These are phyloP conservation scores for Escovopsis weberi DNA, from an alignment of 2,329 filamentous ascomycete species.

Conservation along the genomic window DNA sequence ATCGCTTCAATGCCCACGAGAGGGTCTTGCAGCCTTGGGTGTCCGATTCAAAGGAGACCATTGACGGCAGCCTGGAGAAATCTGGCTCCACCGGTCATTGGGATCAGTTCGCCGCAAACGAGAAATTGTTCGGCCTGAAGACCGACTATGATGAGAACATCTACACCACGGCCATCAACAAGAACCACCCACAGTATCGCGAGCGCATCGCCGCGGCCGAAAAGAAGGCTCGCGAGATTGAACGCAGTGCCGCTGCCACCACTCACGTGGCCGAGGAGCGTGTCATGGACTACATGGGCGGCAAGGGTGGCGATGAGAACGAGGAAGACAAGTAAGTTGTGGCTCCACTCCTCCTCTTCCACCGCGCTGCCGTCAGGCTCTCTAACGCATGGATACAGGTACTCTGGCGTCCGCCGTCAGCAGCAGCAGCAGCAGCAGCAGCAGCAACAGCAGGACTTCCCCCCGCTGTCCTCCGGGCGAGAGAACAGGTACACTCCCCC, in stretches of 20 bases:
- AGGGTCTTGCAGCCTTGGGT: constrained; percentile 73
- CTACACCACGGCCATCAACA: constrained; percentile 87
- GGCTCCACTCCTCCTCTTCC: neutral
- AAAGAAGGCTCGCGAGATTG: constrained; percentile 78
- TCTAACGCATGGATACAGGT: constrained; percentile 48
- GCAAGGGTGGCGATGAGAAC: constrained; percentile 53
- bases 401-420: constrained; percentile 77
- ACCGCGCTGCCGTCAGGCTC: too few species aligned
- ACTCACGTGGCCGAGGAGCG: constrained; percentile 84
- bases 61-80: constrained; percentile 60
- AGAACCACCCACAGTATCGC: constrained; percentile 66
- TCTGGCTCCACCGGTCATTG: constrained; percentile 40
- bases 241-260: constrained; percentile 57
- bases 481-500: constrained; percentile 79
- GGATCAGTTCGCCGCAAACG: constrained; percentile 92
- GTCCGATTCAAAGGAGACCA: constrained; percentile 43
- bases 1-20: constrained; percentile 52
- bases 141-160: constrained; percentile 89
- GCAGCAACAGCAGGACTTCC: too few species aligned
- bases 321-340: constrained; percentile 73
- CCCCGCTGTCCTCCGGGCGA: constrained; percentile 40
- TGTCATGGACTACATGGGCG: constrained; percentile 52
- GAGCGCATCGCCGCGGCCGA: constrained; percentile 67
- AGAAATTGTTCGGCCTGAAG: constrained; percentile 71
- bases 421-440: too few species aligned